Base-by-base conservation (phyloP, 2,329 filamentous ascomycete species). In the Coniochaeta ligniaria region DNA sequence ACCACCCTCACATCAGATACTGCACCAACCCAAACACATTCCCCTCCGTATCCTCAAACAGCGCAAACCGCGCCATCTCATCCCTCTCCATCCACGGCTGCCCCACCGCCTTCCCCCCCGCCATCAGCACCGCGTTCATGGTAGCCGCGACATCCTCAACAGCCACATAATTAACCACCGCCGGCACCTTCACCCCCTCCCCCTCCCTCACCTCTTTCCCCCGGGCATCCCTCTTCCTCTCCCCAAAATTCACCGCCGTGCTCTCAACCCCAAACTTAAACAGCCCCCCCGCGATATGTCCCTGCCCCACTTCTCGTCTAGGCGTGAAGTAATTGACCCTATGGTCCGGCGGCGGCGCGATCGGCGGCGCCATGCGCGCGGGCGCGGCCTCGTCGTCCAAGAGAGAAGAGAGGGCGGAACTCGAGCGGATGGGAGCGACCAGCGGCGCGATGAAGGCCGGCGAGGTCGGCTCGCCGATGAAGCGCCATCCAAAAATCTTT, bases 21-120 rank as follows among this genome's bases (percentile, higher is more conserved):
- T 57, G 54, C 12, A 57, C 28, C n/a, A 57, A 26, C 28, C 54
- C 54, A 57, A 57, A 57, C 17, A 57, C 54, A 57, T 57, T 57
- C 22, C 54, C 54, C 35, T 57, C 54, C 17, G 54, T 57, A 17
- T 57, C 54, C 54, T 57, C 54, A 38, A 57, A 57, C 31, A 57
- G 35, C 35, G 54, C 54, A 57, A 57, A 57, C 54, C 33, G 2
- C 31, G 54, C 54, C 54, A 57, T 57, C 54, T 57, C 31, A 17
- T 35, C 54, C 54, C 54, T 36, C 54, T 57, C 54, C 54, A 35
- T 57, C 54, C 54, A 57, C 2, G 54, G 54, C 54, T 57, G 17
- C 31, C 22, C 54, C 54, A 57, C 54, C 54, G 54, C 38, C 54
- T 24, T 57, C 20, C 54, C 54, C 9, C 54, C 54, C 54, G 54